Conservation (phyloP, 257 asterid species). For the Haberlea rhodopensis region DNA sequence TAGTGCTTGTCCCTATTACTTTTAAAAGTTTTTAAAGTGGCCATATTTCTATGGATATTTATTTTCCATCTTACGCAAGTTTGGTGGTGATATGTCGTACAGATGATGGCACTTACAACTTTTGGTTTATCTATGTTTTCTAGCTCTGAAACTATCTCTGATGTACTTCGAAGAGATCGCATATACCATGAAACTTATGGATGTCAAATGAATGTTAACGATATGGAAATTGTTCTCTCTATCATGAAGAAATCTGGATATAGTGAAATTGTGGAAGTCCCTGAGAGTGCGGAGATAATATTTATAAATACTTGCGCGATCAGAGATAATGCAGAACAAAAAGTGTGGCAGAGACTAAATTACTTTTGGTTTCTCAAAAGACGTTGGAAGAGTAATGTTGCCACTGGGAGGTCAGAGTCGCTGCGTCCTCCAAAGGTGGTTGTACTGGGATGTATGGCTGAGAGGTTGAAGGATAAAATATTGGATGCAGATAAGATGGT, state of each 20-base stretch:
- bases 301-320: conserved; percentile 95
- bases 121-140: conserved; percentile 27
- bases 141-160: conserved; percentile 44
- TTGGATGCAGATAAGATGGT: conserved; percentile 98
- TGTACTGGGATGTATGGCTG: conserved; percentile 97
- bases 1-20: conserved; percentile 8
- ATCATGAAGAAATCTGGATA: conserved; percentile 95
- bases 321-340: conserved; percentile 95
- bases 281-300: conserved; percentile 95
- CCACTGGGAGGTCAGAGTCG: conserved; percentile 84
- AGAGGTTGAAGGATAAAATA: conserved; percentile 94
- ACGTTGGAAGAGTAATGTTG: conserved; percentile 91
- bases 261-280: conserved; percentile 66
- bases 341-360: conserved; percentile 96
- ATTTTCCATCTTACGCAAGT: background rate
- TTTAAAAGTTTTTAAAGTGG: background rate
- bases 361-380: conserved; percentile 97
- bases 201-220: conserved; percentile 98
- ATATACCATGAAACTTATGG: conserved; percentile 97
- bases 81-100: background rate
- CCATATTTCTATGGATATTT: background rate
- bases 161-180: conserved; percentile 72
- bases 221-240: conserved; percentile 94
- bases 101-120: conserved; percentile 8
- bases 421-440: conserved; percentile 90